Percentiles rank a stretch among this genome's conserved stretches.
These are phyloP conservation scores for Carpinus fangiana DNA, from an alignment of 306 rosid genomes.

Conservation along the genomic window DNA sequence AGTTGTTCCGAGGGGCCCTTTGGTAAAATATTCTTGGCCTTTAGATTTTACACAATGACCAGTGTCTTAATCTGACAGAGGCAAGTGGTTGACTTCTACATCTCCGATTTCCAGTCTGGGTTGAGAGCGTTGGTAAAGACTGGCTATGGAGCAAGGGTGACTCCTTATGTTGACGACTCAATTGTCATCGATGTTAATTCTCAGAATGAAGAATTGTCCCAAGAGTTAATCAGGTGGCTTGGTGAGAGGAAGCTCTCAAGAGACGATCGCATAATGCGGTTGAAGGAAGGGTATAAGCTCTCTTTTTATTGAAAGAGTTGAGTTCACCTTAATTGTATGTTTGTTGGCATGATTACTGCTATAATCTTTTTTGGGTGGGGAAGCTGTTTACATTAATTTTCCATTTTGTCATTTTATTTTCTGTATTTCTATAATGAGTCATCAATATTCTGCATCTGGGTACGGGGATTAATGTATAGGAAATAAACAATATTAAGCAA, in stretches of 20 bases:
- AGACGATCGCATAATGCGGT: conserved; percentile 76
- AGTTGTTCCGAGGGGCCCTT: background rate
- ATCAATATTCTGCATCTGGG: background rate
- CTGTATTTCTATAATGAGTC: background rate
- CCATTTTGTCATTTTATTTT: background rate
- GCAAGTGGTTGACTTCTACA: conserved; percentile 94
- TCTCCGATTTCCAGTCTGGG: conserved; percentile 99
- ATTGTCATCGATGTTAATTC: conserved; percentile 65
- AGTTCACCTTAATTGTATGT: background rate
- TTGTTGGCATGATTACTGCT: background rate
- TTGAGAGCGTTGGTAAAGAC: conserved; percentile 96
- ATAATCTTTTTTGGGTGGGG: background rate
- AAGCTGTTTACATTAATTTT: background rate
- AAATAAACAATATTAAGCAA: too few relatives aligned
- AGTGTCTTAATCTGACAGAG: conserved; percentile 52
- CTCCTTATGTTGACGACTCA: conserved; percentile 87
- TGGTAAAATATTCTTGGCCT: background rate
- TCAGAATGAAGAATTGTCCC: conserved; percentile 69
- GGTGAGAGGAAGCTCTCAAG: conserved; percentile 89
- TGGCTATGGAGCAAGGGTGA: conserved; percentile 87
- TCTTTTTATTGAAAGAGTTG: background rate
- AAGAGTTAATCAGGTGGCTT: conserved; percentile 83
- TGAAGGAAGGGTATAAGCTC: conserved; percentile 80
- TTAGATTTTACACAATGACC: background rate
- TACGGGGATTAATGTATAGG: too few relatives aligned